These are phyloP conservation scores for Arachnomyces sp. DNA, from an alignment of 2,329 filamentous ascomycete species.

Conservation along the genomic window DNA sequence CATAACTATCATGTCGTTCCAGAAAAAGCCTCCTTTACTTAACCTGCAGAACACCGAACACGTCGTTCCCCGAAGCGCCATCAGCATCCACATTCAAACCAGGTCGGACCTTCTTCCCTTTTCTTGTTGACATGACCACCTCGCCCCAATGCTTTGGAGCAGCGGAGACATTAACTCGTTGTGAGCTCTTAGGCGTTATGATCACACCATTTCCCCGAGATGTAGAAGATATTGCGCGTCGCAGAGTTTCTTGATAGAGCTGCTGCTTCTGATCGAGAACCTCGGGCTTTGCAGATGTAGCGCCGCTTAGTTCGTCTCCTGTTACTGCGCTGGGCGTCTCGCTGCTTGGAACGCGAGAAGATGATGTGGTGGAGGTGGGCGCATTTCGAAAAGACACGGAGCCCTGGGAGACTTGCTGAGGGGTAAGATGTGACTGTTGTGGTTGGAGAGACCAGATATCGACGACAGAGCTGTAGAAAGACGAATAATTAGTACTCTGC, in stretches of 20 bases:
- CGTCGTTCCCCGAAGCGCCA: constrained; percentile 26
- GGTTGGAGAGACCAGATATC: constrained; percentile 40
- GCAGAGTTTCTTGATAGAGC: no score
- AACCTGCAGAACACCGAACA: constrained; percentile 36
- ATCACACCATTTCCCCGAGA: no score
- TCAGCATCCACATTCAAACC: constrained; percentile 18
- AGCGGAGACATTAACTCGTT: constrained; percentile 11
- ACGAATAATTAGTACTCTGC: neutral
- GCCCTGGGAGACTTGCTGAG: constrained; percentile 28
- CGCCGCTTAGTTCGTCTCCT: no score
- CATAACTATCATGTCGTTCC: no score
- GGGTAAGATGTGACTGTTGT: constrained; percentile 35
- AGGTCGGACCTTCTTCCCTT: constrained; percentile 22
- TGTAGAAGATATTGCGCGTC: no score
- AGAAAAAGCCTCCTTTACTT: constrained; percentile 8
- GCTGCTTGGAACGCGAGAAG: constrained; percentile 17
- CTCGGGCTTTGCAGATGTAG: no score
- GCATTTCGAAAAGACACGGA: constrained; percentile 14
- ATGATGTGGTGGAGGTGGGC: constrained; percentile 11
- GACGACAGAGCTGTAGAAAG: constrained; percentile 30
- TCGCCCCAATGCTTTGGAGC: constrained; percentile 39
- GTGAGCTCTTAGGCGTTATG: neutral
- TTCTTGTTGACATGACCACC: constrained; percentile 34
- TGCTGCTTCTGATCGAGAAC: no score
- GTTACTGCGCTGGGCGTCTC: constrained; percentile 1